Percentiles rank a stretch among this genome's conserved stretches.
phyloP scores from a whole-genome alignment of 495 filamentous ascomycete genomes.

The Xylaria sp. region DNA sequence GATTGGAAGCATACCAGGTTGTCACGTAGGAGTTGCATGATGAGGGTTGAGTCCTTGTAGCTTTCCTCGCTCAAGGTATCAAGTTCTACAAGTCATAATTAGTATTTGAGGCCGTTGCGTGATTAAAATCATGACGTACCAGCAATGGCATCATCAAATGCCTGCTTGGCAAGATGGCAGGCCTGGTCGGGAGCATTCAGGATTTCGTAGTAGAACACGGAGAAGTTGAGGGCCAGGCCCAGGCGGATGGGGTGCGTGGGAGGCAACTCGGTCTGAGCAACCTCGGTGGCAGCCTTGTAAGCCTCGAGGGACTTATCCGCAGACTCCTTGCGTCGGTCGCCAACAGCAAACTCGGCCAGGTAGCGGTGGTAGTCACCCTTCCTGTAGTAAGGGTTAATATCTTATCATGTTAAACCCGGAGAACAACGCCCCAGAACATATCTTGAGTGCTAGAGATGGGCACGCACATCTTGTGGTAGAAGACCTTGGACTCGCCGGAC shows the following conservation, averaged over 20 bases:
- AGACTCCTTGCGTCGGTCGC: slow-evolving; percentile 96
- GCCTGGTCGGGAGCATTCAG: slow-evolving; percentile 98
- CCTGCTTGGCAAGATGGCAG: slow-evolving; percentile 99
- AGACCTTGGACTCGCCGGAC: slow-evolving; percentile 98
- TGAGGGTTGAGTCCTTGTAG: slow-evolving; percentile 99
- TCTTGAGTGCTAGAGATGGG: background rate
- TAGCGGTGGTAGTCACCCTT: slow-evolving; percentile 99
- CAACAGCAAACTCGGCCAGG: slow-evolving; percentile 96
- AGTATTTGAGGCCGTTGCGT: slow-evolving; percentile 21
- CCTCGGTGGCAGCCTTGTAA: slow-evolving; percentile 98
- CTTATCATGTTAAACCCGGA: background rate
- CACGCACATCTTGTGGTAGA: slow-evolving; percentile 99
- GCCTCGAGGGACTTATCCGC: slow-evolving; percentile 97
- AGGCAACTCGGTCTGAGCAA: slow-evolving; percentile 96
- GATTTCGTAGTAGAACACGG: slow-evolving; percentile 99
- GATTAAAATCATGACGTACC: slow-evolving; percentile 60
- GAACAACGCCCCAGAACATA: background rate
- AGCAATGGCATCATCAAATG: slow-evolving; percentile 98
- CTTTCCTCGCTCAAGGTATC: slow-evolving; percentile 99
- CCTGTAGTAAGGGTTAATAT: slow-evolving; percentile 62
- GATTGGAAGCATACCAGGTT: slow-evolving; percentile 77
- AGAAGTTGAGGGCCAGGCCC: slow-evolving; percentile 98
- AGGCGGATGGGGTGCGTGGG: slow-evolving; percentile 99
- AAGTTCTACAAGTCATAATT: slow-evolving; percentile 69
- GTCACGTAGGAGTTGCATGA: slow-evolving; percentile 99